Conservation (phyloP, 352 stramenopile genomes). For the Globisporangium canariense region DNA sequence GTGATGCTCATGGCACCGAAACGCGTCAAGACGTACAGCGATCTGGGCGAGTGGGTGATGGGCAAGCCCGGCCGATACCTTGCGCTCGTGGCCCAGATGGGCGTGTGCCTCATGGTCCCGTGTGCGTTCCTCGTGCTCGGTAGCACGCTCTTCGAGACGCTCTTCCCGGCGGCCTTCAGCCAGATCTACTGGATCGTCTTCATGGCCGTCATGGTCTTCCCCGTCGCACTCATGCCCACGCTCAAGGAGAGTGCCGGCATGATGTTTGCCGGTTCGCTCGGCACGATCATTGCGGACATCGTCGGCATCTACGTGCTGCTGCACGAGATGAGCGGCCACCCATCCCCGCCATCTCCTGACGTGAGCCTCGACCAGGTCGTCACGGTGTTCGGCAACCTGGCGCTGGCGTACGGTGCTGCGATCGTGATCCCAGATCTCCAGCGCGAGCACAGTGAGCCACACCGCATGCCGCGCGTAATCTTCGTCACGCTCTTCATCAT, state of each 20-base stretch:
- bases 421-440: conserved; percentile 49
- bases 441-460: conserved; percentile 41
- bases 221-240: conserved; percentile 37
- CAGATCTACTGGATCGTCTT: conserved; percentile 42
- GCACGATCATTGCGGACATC: conserved; percentile 41
- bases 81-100: conserved; percentile 36
- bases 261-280: conserved; percentile 36
- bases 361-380: conserved; percentile 38
- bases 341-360: conserved; percentile 28
- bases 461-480: conserved; percentile 48
- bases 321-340: conserved; percentile 31
- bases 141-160: conserved; percentile 37
- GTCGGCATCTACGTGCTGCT: conserved; percentile 34
- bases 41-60: conserved; percentile 46
- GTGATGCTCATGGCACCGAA: conserved; percentile 44
- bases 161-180: conserved; percentile 53
- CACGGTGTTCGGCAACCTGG: conserved; percentile 45
- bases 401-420: conserved; percentile 49
- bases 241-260: conserved; percentile 39
- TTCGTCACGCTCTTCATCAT: conserved; percentile 34
- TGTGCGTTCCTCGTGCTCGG: conserved; percentile 54
- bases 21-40: conserved; percentile 43
- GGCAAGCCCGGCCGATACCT: conserved; percentile 36
- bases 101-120: conserved; percentile 41
- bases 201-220: conserved; percentile 34